Percentiles rank a stretch among this genome's conserved stretches.
These are phyloP conservation scores for Inga leiocalycina DNA, from an alignment of 306 rosid genomes.

Conservation along the genomic window DNA sequence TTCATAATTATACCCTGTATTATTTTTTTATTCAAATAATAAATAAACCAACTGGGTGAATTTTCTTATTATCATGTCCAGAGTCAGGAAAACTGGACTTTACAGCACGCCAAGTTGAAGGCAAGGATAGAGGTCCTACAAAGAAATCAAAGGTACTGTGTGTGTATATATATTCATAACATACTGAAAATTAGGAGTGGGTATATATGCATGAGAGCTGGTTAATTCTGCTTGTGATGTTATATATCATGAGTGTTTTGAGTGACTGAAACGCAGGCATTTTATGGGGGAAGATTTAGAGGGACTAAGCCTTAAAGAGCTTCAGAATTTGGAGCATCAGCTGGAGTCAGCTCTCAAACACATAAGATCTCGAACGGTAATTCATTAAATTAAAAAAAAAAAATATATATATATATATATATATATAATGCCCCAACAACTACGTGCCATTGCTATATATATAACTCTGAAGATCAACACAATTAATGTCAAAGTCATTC, in stretches of 20 bases:
- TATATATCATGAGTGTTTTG: too few species aligned
- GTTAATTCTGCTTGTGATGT: background rate
- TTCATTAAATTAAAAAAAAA: background rate
- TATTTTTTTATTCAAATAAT: background rate
- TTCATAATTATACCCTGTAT: background rate
- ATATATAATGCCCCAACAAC: background rate
- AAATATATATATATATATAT: too few species aligned
- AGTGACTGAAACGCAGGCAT: constrained; percentile 51
- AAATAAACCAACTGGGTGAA: background rate
- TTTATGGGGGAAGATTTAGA: constrained; percentile 78
- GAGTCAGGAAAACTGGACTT: constrained; percentile 67
- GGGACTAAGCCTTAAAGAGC: constrained; percentile 63
- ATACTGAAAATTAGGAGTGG: background rate
- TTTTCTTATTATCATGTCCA: background rate
- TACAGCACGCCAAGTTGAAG: constrained; percentile 78
- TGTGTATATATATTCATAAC: background rate
- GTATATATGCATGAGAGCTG: background rate
- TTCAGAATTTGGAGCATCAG: constrained; percentile 80
- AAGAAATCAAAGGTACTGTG: constrained; percentile 55
- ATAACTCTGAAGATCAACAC: background rate
- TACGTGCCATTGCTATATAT: background rate
- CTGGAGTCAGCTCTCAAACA: constrained; percentile 83
- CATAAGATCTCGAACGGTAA: constrained; percentile 69
- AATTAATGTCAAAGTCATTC: background rate
- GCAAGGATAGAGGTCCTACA: constrained; percentile 75